Base-by-base conservation (phyloP, 768 basidiomycete genomes). In the Leccinellum rugosiceps region DNA sequence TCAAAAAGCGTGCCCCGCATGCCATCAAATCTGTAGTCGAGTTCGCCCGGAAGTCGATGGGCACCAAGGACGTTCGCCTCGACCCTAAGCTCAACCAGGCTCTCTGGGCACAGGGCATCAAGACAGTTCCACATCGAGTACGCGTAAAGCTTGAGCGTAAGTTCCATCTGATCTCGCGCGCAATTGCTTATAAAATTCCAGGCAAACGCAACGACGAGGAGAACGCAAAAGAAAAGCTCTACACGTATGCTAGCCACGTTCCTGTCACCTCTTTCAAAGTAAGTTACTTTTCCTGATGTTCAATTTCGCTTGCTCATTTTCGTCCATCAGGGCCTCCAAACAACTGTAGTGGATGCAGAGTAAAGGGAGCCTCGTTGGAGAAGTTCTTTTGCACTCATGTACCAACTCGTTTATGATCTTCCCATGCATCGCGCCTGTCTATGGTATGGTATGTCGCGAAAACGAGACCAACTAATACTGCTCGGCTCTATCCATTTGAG, bases 121-220 rank as follows among this genome's bases (percentile, higher is more conserved):
- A 95, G 83, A 87, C 84, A 58, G 92, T 94, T 30, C 97, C 96
- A 28, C 90, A 92, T 71, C 83, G 97, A 63, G 77, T 98, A 75
- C 83, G 97, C 57, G 87, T 99, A 50, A 89, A 92, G 74, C 88
- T 98, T 58, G 94, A 97, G 82, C 88, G 92, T 93, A 74, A 69
- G 87, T 84, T 25, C 4, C 30, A 45, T 54, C 8, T 7, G 49
- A 6, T 10, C 4, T 3, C 28, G n/a, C 28, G 1, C 9, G 41
- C 32, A 1, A 4, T 44, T 15, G 21, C 43, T 63, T 30, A 66
- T 6, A 14, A 13, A 14, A 30, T 59, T 15, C 32, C 66, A 94
- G 91, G 96, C 68, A 96, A 95, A 81, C 91, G 97, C 69, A 98
- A 98, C 75, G 96, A 99, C 76, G 95, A 98, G 67, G 96, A 99